Percentiles rank a stretch among this genome's conserved stretches.
These are phyloP conservation scores for Cryptosporidium xiaoi DNA, from an alignment of 169 alveolate genomes.

Conservation along the genomic window DNA sequence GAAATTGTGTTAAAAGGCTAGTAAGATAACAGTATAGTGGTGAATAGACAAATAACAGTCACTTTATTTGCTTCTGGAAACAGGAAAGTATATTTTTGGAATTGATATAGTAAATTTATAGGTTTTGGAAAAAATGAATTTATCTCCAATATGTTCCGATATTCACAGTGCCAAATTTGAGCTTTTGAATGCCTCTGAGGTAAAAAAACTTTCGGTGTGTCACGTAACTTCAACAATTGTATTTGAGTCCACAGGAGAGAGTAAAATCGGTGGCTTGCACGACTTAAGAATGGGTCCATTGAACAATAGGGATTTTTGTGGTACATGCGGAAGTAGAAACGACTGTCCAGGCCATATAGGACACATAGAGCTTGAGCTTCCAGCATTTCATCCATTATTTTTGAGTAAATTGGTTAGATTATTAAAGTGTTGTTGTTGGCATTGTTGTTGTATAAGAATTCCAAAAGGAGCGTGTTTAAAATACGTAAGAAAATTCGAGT, in stretches of 20 bases:
- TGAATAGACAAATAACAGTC: too few species aligned
- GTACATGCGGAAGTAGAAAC: constrained; percentile 91
- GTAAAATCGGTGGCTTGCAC: constrained; percentile 84
- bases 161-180: constrained; percentile 73
- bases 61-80: constrained; percentile 48
- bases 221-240: constrained; percentile 46
- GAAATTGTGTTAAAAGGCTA: too few species aligned
- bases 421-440: constrained; percentile 86
- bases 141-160: constrained; percentile 64
- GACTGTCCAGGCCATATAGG: constrained; percentile 97
- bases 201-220: constrained; percentile 67
- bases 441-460: constrained; percentile 79
- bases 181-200: constrained; percentile 63
- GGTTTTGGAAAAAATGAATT: constrained; percentile 23
- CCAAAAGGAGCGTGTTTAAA: constrained; percentile 76
- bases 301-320: constrained; percentile 88
- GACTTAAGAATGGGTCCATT: constrained; percentile 96
- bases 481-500: constrained; percentile 76
- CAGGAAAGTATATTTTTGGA: constrained; percentile 74
- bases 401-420: constrained; percentile 88
- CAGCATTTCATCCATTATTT: constrained; percentile 94
- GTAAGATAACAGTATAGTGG: too few species aligned
- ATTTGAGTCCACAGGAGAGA: constrained; percentile 69
- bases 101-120: constrained; percentile 13
- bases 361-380: constrained; percentile 91